Evolutionary conservation across 345 rosid genomes (phyloP).

Genomic region (Aegle marmelos): DNA sequence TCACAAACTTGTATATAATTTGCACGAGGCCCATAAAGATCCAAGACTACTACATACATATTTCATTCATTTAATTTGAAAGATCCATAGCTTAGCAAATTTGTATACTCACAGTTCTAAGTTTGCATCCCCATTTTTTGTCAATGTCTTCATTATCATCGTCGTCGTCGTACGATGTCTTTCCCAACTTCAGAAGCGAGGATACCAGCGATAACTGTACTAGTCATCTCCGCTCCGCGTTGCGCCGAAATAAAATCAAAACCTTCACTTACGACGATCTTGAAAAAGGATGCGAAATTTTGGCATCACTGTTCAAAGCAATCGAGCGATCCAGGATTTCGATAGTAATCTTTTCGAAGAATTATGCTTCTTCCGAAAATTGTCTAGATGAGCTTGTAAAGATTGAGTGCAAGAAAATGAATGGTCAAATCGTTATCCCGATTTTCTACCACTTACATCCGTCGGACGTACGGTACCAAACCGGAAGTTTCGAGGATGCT

Average conservation of each 20-base stretch:
- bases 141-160: no score
- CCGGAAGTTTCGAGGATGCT: background rate
- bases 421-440: conserved; percentile 2
- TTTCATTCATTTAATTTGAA: no score
- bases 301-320: background rate
- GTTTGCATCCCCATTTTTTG: no score
- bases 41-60: no score
- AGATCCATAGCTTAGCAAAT: no score
- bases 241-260: background rate
- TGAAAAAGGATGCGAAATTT: conserved; percentile 8
- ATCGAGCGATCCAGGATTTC: conserved; percentile 14
- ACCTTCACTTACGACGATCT: background rate
- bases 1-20: no score
- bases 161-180: background rate
- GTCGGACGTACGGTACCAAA: conserved; percentile 1
- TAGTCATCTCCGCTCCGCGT: background rate
- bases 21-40: no score
- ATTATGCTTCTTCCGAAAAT: conserved; percentile 5
- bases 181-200: background rate
- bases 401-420: conserved; percentile 6
- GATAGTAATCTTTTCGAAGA: conserved; percentile 2
- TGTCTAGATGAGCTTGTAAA: background rate
- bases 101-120: no score
- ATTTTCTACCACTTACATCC: background rate
- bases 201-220: conserved; percentile 9